Conservation (phyloP, 352 stramenopile species). For the Globisporangium nagaii region DNA sequence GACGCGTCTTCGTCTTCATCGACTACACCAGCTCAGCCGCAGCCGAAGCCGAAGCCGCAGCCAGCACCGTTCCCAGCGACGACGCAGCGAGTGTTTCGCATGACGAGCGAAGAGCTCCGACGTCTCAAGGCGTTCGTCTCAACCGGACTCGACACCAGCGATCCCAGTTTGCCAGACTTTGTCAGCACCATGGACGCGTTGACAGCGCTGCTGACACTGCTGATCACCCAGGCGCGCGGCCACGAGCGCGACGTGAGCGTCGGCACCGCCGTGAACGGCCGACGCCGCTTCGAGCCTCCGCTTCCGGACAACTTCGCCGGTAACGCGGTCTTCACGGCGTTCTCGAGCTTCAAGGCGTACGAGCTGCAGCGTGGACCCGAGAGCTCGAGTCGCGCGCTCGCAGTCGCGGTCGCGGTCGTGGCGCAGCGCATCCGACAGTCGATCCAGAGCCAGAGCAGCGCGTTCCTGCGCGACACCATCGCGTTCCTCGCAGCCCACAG, state of each 20-base stretch:
- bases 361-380: background rate
- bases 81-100: background rate
- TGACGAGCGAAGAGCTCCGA: background rate
- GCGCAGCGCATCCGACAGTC: conserved; percentile 9
- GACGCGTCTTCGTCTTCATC: too few relatives aligned
- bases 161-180: background rate
- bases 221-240: conserved; percentile 10
- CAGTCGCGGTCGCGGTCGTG: background rate
- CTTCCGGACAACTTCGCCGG: conserved; percentile 10
- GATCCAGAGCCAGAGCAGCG: conserved; percentile 1
- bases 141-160: background rate
- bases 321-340: conserved; percentile 13
- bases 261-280: conserved; percentile 9
- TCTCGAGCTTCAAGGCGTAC: conserved; percentile 3
- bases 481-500: conserved; percentile 1
- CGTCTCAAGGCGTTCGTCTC: conserved; percentile 1
- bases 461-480: conserved; percentile 12
- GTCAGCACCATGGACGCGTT: conserved; percentile 11
- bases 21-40: too few relatives aligned
- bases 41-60: background rate
- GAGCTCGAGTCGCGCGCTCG: too few relatives aligned
- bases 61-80: background rate
- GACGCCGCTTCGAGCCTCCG: background rate
- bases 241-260: conserved; percentile 4
- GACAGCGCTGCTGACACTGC: conserved; percentile 6